Evolutionary conservation across 2,329 filamentous ascomycete genomes (phyloP).

Genomic region (Didymella exigua): DNA sequence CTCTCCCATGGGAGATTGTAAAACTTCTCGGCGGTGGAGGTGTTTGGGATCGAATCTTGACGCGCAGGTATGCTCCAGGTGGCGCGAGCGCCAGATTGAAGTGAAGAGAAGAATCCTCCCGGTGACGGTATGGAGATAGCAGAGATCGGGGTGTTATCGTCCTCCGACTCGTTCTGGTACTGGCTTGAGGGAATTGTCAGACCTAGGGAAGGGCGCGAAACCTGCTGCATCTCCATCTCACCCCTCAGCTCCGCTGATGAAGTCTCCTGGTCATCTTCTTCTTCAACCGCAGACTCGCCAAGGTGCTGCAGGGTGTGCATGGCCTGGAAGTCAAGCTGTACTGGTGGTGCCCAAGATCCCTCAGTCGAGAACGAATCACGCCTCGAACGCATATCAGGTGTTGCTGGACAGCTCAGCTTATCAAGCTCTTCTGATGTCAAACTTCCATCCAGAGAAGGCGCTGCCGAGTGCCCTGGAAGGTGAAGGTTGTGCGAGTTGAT

Average conservation of each 20-base stretch:
- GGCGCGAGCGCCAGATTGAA: slow-evolving; percentile 74
- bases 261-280: slow-evolving; percentile 32
- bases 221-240: slow-evolving; percentile 71
- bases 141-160: slow-evolving; percentile 68
- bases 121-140: slow-evolving; percentile 89
- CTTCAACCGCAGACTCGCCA: slow-evolving; percentile 51
- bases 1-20: slow-evolving; percentile 79
- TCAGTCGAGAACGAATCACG: slow-evolving; percentile 53
- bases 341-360: slow-evolving; percentile 66
- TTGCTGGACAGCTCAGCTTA: slow-evolving; percentile 80
- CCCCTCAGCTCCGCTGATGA: slow-evolving; percentile 55
- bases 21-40: slow-evolving; percentile 89
- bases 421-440: slow-evolving; percentile 87
- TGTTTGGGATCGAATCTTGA: slow-evolving; percentile 68
- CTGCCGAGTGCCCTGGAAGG: slow-evolving; percentile 76
- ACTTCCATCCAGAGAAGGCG: slow-evolving; percentile 89
- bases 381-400: slow-evolving; percentile 64
- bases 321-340: slow-evolving; percentile 75
- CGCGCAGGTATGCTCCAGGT: slow-evolving; percentile 72
- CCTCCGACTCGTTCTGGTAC: slow-evolving; percentile 45
- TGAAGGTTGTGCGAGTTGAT: slow-evolving; percentile 64
- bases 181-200: slow-evolving; percentile 33
- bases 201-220: slow-evolving; percentile 57
- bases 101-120: slow-evolving; percentile 85
- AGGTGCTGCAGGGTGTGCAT: slow-evolving; percentile 77